phyloP scores from a whole-genome alignment of 2,329 filamentous ascomycete genomes.

The Dactylellina parvicollis region DNA sequence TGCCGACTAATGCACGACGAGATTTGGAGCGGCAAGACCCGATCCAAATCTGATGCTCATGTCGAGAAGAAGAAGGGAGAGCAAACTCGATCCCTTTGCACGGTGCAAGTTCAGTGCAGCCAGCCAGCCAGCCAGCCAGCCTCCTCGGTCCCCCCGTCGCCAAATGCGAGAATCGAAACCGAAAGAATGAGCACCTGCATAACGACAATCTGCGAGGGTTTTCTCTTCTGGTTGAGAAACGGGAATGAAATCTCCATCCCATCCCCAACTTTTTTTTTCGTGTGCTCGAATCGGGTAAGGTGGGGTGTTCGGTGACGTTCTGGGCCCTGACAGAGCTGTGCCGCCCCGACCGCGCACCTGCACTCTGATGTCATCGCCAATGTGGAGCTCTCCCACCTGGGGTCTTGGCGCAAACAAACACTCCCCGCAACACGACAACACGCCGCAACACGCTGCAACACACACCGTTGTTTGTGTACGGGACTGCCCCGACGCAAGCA shows the following conservation, averaged over 20 bases:
- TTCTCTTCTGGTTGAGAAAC: too few species aligned
- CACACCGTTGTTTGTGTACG: background rate
- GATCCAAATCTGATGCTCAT: too few species aligned
- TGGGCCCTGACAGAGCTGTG: conserved; percentile 49
- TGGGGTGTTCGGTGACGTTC: conserved; percentile 18
- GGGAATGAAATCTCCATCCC: background rate
- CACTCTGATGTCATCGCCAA: conserved; percentile 39
- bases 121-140: too few species aligned
- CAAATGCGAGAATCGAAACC: too few species aligned
- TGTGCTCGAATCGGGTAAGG: background rate
- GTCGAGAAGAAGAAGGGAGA: too few species aligned
- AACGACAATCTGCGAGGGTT: too few species aligned
- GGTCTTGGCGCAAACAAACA: background rate
- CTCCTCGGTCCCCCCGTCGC: too few species aligned
- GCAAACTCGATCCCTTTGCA: too few species aligned
- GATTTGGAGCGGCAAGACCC: conserved; percentile 1
- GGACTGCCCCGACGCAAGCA: background rate
- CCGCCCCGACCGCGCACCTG: conserved; percentile 41
- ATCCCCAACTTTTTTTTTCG: background rate
- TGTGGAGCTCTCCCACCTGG: conserved; percentile 17
- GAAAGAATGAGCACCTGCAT: too few species aligned
- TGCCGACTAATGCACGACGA: background rate
- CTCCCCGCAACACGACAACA: background rate
- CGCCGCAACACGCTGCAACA: conserved; percentile 8
- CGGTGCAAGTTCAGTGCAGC: too few species aligned